Conservation (phyloP, 164 flowering plant species). For the Nymphaea thermarum region DNA sequence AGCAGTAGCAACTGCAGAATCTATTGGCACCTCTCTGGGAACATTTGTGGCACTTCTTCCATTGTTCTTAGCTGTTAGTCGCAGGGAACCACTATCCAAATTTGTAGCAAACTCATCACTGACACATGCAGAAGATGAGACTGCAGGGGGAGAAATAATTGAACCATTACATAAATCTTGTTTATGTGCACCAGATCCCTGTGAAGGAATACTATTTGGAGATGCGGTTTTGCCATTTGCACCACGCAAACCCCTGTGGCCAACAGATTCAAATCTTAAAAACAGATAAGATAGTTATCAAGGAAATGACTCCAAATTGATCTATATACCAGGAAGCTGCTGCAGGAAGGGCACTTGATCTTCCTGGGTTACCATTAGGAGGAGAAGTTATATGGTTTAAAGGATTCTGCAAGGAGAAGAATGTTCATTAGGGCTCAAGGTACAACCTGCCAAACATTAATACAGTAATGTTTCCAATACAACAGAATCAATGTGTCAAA, state of each 20-base stretch:
- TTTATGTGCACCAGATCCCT: slow-evolving; percentile 37
- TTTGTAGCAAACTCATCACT: not conserved
- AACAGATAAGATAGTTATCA: not conserved
- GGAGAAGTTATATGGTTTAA: slow-evolving; percentile 42
- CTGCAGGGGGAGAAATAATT: slow-evolving; percentile 18
- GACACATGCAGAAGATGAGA: not conserved
- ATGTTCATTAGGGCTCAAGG: not conserved
- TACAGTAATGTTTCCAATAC: not conserved
- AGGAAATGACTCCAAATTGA: slow-evolving; percentile 1
- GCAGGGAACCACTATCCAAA: not conserved
- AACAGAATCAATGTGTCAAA: slow-evolving; percentile 1
- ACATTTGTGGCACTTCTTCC: slow-evolving; percentile 5
- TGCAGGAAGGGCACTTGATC: slow-evolving; percentile 70
- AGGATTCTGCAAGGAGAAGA: slow-evolving; percentile 25
- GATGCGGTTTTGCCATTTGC: slow-evolving; percentile 28
- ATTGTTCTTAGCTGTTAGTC: not conserved
- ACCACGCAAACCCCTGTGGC: slow-evolving; percentile 62
- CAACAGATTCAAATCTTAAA: not conserved
- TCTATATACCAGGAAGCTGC: slow-evolving; percentile 71
- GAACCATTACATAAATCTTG: slow-evolving; percentile 24
- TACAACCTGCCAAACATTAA: not conserved
- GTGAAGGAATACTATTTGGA: slow-evolving; percentile 19
- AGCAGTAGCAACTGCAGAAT: slow-evolving; percentile 3
- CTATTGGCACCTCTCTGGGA: slow-evolving; percentile 7
- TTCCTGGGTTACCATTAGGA: slow-evolving; percentile 56